Evolutionary conservation across 2,329 filamentous ascomycete genomes (phyloP), one percentile per base, ranked within the genome.

Genomic region (Diplodia sapinea): DNA sequence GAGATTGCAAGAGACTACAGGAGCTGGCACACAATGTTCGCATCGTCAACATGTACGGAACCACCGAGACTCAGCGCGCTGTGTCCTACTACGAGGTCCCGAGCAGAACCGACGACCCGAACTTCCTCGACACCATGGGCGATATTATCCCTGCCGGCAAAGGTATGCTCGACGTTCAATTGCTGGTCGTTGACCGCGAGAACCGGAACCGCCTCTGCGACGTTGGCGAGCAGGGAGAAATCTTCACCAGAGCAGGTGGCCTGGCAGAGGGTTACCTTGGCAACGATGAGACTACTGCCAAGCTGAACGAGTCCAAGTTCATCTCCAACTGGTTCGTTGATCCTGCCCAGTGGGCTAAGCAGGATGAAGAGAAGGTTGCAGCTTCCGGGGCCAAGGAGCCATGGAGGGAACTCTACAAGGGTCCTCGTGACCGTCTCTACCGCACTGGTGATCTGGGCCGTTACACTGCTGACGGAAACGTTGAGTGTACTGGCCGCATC

Each of bases 91-190:
- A 88, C 76, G 87, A 94, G 73, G 88, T 97, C 17, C 89, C 89
- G 0, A 90, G 87, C 74, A 81, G 83, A 33, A 85, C 83, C 12
- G 84, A 88, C 69, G 86, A 93, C 66, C 86, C 91, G 1, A 79
- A 83, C 26, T 89, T 84, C 73, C 78, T 92, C 38, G 88, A 90
- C 69, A 83, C 81, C 31, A 84, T 92, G 78, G 86, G 86, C 71
- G 91, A 97, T 72, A 89, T 90, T 29, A 89, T 97, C 56, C 93
- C 94, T 3, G 93, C 90, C 23, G 94, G 94, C 12, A 86, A 85
- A 76, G 94, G 94, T 26, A 98, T 97, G 89, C 80, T 91, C 72
- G 88, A 97, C 73, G 94, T 97, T 1, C 94, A 97, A 77, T 83
- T 97, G 40, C 83, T 97, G 1, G 90, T 97, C 2, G 91, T 97